Evolutionary conservation across 345 rosid species (phyloP).

Genomic region (Garcia nutans): DNA sequence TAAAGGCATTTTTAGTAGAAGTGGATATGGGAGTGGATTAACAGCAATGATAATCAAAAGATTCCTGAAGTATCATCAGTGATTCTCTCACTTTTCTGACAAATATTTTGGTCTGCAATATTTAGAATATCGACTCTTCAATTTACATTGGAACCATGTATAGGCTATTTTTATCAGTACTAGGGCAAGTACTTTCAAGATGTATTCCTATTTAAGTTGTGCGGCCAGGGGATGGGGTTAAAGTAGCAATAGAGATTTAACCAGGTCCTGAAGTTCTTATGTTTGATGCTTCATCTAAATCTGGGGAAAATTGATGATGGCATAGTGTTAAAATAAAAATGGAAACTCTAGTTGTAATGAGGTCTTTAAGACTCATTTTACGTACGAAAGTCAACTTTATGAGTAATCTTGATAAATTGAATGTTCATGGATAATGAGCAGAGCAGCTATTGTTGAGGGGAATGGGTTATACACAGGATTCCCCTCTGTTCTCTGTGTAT

Average conservation of each 20-base stretch:
- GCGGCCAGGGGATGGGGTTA: not conserved
- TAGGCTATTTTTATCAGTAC: not conserved
- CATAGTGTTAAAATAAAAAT: not conserved
- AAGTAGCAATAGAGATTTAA: not conserved
- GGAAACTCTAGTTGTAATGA: not conserved
- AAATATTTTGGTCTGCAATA: not conserved
- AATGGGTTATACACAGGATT: not conserved
- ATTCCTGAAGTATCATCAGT: not conserved
- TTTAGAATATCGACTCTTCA: not conserved
- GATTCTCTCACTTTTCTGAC: no score
- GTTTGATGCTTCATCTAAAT: not conserved
- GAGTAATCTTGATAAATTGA: not conserved
- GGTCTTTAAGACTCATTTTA: not conserved
- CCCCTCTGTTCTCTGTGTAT: not conserved
- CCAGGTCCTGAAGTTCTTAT: not conserved
- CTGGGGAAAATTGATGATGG: not conserved
- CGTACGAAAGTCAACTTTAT: no score
- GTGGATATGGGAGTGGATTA: not conserved
- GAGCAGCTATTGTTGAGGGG: not conserved
- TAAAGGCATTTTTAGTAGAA: not conserved
- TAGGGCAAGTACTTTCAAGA: not conserved
- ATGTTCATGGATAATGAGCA: not conserved
- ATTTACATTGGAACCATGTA: not conserved
- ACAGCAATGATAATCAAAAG: not conserved
- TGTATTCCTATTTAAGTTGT: no score